phyloP scores from a whole-genome alignment of 2,329 filamentous ascomycete genomes.

The Xylaria sp. region DNA sequence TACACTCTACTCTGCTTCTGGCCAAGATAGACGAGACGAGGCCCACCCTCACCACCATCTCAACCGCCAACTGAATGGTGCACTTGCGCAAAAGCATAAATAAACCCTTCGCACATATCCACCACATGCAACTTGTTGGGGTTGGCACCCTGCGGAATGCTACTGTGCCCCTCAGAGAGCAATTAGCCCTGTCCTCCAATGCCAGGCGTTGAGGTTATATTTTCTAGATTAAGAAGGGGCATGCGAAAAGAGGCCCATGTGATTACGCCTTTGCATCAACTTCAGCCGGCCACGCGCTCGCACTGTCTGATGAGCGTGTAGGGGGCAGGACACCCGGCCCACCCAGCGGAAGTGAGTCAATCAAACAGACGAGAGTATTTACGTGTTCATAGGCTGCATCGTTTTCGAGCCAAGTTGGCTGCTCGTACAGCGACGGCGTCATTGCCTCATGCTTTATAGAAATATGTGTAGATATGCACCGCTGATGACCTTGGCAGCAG shows the following conservation, averaged over 20 bases:
- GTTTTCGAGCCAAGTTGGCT: neutral
- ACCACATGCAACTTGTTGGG: neutral
- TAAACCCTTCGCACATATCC: constrained; percentile 1
- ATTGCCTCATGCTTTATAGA: too few species aligned
- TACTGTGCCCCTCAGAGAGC: constrained; percentile 12
- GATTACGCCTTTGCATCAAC: neutral
- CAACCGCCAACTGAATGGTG: neutral
- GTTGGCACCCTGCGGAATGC: neutral
- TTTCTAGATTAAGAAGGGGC: neutral
- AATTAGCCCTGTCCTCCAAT: constrained; percentile 21
- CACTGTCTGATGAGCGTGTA: constrained; percentile 19
- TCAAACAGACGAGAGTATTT: neutral
- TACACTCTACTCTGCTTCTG: too few species aligned
- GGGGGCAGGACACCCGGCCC: neutral
- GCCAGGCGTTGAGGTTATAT: constrained; percentile 2
- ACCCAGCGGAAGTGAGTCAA: neutral
- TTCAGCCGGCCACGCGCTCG: neutral
- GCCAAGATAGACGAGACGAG: neutral
- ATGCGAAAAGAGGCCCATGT: constrained; percentile 4
- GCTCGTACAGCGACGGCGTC: neutral
- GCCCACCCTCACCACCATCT: too few species aligned
- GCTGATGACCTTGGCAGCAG: neutral
- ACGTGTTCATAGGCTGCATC: neutral
- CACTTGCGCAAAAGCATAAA: constrained; percentile 3
- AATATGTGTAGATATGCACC: neutral